Evolutionary conservation across 2,329 filamentous ascomycete genomes (phyloP).

Genomic region (Epichloe baconii): DNA sequence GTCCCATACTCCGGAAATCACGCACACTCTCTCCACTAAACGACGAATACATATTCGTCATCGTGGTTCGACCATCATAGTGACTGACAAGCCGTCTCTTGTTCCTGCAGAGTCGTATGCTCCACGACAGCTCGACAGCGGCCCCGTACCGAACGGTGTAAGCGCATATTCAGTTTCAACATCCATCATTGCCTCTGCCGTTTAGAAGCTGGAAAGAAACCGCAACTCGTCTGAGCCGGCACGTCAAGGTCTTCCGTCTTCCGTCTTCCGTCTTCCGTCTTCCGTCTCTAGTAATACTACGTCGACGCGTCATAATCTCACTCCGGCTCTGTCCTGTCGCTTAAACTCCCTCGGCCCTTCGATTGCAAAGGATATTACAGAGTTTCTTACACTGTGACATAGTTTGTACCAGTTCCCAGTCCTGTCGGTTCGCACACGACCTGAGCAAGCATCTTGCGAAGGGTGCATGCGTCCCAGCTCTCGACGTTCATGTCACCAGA

Average conservation of each 20-base stretch:
- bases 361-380: not conserved
- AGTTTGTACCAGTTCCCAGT: not conserved
- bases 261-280: too few relatives aligned
- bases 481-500: conserved; percentile 9
- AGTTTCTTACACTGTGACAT: not conserved
- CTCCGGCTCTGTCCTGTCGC: not conserved
- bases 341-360: not conserved
- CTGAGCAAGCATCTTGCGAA: not conserved
- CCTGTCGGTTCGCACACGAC: not conserved
- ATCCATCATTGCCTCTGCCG: not conserved
- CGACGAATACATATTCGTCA: not conserved
- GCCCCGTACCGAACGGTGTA: too few relatives aligned
- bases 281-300: not conserved
- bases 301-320: not conserved
- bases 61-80: not conserved
- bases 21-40: not conserved
- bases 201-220: not conserved
- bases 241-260: too few relatives aligned
- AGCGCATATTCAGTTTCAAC: too few relatives aligned
- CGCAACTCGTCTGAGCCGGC: not conserved
- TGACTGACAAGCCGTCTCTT: not conserved
- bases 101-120: too few relatives aligned
- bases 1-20: not conserved
- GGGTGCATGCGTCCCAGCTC: not conserved
- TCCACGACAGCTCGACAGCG: too few relatives aligned